These are phyloP conservation scores for Rhodamnia rubescens DNA, from an alignment of 345 rosid genomes.

Conservation along the genomic window DNA sequence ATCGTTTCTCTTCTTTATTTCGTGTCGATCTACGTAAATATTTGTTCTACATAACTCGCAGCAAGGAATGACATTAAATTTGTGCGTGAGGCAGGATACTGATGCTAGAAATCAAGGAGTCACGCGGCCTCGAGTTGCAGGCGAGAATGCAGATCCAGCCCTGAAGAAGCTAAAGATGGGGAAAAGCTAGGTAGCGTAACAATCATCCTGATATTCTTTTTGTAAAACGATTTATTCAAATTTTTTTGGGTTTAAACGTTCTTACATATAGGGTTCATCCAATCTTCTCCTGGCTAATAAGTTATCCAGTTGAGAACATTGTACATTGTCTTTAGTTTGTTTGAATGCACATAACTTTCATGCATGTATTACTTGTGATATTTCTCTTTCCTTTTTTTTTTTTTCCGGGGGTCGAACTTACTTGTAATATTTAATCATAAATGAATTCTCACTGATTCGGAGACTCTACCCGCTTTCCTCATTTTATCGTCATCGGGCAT, in stretches of 20 bases:
- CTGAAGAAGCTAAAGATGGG: slow-evolving; percentile 42
- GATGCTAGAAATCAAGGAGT: slow-evolving; percentile 17
- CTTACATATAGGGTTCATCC: background rate
- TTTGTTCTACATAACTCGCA: background rate
- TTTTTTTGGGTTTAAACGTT: background rate
- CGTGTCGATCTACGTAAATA: background rate
- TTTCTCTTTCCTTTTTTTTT: slow-evolving; percentile 1
- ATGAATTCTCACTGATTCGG: background rate
- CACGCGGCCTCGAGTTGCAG: slow-evolving; percentile 12
- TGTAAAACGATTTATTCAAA: background rate
- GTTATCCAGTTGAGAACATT: slow-evolving; percentile 18
- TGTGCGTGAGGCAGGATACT: slow-evolving; percentile 12
- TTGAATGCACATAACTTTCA: slow-evolving; percentile 17
- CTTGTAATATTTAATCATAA: background rate
- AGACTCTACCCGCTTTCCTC: background rate
- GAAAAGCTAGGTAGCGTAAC: slow-evolving; percentile 9
- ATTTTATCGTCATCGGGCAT: background rate
- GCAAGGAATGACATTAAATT: background rate
- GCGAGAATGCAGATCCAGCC: slow-evolving; percentile 22
- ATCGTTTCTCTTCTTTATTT: background rate
- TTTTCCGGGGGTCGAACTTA: background rate
- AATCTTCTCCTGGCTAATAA: slow-evolving; percentile 14
- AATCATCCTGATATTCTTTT: slow-evolving; percentile 4
- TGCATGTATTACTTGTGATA: background rate
- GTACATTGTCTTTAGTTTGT: slow-evolving; percentile 21